phyloP scores from a whole-genome alignment of 306 rosid genomes.

The Quercus engelmannii region DNA sequence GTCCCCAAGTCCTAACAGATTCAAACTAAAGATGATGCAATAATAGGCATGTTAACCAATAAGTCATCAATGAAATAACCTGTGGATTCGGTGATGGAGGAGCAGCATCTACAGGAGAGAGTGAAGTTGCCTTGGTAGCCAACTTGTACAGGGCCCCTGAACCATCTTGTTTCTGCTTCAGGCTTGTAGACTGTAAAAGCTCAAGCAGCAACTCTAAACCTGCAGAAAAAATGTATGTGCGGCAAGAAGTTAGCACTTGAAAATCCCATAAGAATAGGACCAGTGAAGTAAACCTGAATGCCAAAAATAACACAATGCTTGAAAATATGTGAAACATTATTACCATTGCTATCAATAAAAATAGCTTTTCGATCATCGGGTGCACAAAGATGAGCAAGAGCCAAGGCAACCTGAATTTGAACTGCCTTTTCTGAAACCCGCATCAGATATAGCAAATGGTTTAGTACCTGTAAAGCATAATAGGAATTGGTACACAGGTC shows the following conservation, averaged over 20 bases:
- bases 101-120: conserved; percentile 89
- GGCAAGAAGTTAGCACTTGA: not conserved
- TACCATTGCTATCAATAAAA: conserved; percentile 78
- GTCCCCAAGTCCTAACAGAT: not conserved
- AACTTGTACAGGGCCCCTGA: conserved; percentile 84
- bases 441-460: conserved; percentile 83
- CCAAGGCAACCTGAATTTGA: conserved; percentile 85
- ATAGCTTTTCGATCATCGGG: conserved; percentile 73
- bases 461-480: conserved; percentile 60
- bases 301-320: not conserved
- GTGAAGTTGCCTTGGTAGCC: conserved; percentile 72
- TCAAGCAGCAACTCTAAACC: conserved; percentile 91
- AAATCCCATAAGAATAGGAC: not conserved
- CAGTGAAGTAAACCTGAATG: not conserved
- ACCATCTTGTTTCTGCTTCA: conserved; percentile 89
- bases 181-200: conserved; percentile 65
- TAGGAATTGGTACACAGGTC: not conserved
- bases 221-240: conserved; percentile 17
- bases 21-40: not conserved
- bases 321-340: not conserved
- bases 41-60: not conserved
- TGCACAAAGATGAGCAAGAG: conserved; percentile 95
- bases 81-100: conserved; percentile 97
- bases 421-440: conserved; percentile 75
- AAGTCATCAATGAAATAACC: conserved; percentile 19